A percentile compares a stretch with the other conserved stretches of the same genome.
Conservation (phyloP, 2,329 filamentous ascomycete genomes). For the Myriosclerotinia scirpicola region DNA sequence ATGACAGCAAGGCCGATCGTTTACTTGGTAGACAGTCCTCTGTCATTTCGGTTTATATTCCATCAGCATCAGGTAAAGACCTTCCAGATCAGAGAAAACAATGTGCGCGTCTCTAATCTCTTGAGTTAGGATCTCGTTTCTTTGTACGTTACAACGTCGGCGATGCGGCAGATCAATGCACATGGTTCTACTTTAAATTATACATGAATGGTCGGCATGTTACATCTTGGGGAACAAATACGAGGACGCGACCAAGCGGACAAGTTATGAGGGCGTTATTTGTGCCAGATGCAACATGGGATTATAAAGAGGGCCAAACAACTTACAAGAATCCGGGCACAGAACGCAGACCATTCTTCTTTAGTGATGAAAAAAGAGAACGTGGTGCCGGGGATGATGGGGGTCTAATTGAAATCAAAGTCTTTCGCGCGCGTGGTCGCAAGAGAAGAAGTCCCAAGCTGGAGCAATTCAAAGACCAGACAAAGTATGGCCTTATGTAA, state of each 20-base stretch:
- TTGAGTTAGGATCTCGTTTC: constrained; percentile 51
- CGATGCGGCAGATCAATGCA: constrained; percentile 38
- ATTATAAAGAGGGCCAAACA: constrained; percentile 44
- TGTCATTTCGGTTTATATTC: constrained; percentile 55
- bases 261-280: constrained; percentile 51
- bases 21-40: constrained; percentile 43
- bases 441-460: constrained; percentile 46
- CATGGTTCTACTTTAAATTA: constrained; percentile 55
- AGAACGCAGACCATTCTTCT: constrained; percentile 54
- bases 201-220: constrained; percentile 54
- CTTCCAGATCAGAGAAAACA: neutral
- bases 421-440: constrained; percentile 53
- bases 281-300: constrained; percentile 47
- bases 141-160: constrained; percentile 51
- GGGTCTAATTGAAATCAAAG: constrained; percentile 54
- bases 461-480: constrained; percentile 48
- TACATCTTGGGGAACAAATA: constrained; percentile 54
- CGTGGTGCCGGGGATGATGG: constrained; percentile 51
- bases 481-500: constrained; percentile 55
- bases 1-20: constrained; percentile 37
- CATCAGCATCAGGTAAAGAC: constrained; percentile 51
- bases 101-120: constrained; percentile 16
- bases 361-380: constrained; percentile 39
- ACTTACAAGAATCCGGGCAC: constrained; percentile 44
- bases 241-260: constrained; percentile 42